These are phyloP conservation scores for Syncephalastrum contaminatum DNA, from an alignment of 371 early-diverging fungal genomes.

Conservation along the genomic window DNA sequence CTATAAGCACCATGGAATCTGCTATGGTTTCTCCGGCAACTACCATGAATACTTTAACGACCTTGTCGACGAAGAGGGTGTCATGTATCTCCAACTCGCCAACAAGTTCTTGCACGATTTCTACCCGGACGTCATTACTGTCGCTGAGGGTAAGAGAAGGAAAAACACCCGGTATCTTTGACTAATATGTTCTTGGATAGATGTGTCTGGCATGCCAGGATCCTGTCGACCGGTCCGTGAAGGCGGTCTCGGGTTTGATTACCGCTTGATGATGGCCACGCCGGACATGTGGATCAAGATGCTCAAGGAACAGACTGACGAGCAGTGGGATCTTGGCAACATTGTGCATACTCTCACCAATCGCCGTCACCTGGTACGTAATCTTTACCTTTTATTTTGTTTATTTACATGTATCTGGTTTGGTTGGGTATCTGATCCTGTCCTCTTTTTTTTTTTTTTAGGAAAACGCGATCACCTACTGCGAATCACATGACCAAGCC, in stretches of 20 bases:
- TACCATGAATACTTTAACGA: constrained; percentile 94
- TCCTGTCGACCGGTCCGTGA: constrained; percentile 87
- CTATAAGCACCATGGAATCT: constrained; percentile 94
- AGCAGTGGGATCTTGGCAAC: constrained; percentile 91
- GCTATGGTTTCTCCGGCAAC: constrained; percentile 88
- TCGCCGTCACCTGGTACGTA: constrained; percentile 67
- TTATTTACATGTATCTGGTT: too few species aligned
- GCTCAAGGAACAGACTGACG: constrained; percentile 89
- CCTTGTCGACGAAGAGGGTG: constrained; percentile 81
- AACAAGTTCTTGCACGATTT: constrained; percentile 83
- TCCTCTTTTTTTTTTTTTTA: constrained; percentile 16
- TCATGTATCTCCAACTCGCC: constrained; percentile 88
- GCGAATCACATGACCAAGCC: constrained; percentile 97
- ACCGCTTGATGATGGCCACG: constrained; percentile 95
- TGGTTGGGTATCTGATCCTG: not conserved
- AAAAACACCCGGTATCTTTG: too few species aligned
- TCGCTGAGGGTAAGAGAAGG: constrained; percentile 88
- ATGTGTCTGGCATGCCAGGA: constrained; percentile 98
- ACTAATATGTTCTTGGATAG: too few species aligned
- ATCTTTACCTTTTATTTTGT: constrained; percentile 10
- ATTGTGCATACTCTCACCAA: constrained; percentile 88
- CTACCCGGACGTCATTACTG: constrained; percentile 80
- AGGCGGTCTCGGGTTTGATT: constrained; percentile 97
- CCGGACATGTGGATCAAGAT: constrained; percentile 99
- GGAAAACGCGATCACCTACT: constrained; percentile 92